phyloP scores from a whole-genome alignment of 2,329 filamentous ascomycete species.

The Trichoderma breve region DNA sequence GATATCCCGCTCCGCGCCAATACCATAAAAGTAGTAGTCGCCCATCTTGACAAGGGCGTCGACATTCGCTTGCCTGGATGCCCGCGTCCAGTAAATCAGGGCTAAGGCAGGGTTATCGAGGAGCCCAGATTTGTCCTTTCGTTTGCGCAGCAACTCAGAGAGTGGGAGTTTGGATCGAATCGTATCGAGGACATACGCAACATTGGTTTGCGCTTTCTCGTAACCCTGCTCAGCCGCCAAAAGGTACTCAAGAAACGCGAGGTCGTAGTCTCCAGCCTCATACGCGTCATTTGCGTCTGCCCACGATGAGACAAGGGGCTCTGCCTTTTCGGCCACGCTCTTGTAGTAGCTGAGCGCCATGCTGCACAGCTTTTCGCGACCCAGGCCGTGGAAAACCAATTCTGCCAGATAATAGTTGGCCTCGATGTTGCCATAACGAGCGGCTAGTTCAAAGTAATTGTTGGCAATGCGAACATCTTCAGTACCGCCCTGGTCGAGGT shows the following conservation, averaged over 20 bases:
- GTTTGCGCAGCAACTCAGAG: constrained; percentile 48
- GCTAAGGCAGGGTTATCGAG: constrained; percentile 61
- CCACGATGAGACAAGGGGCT: constrained; percentile 74
- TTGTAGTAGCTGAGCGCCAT: constrained; percentile 82
- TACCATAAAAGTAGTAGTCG: constrained; percentile 87
- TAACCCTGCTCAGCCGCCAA: constrained; percentile 92
- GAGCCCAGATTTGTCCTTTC: constrained; percentile 34
- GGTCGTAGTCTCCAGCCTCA: constrained; percentile 72
- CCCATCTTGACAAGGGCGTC: constrained; percentile 97
- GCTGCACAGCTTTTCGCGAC: constrained; percentile 73
- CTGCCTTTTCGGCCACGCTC: constrained; percentile 69
- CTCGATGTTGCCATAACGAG: constrained; percentile 79
- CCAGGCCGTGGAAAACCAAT: constrained; percentile 76
- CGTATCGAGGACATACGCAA: constrained; percentile 81
- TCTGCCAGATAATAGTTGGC: constrained; percentile 91
- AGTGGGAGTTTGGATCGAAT: constrained; percentile 50
- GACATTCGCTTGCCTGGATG: constrained; percentile 87
- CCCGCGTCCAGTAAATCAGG: constrained; percentile 91
- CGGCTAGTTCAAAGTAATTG: constrained; percentile 84
- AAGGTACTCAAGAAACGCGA: constrained; percentile 76
- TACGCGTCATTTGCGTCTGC: constrained; percentile 80
- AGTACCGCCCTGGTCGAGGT: constrained; percentile 74
- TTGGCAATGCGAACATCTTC: constrained; percentile 74
- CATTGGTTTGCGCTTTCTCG: constrained; percentile 84
- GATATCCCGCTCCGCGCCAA: constrained; percentile 68